Evolutionary conservation across 129 eudicot species (phyloP).

Genomic region (Flaveria ramosissima): DNA sequence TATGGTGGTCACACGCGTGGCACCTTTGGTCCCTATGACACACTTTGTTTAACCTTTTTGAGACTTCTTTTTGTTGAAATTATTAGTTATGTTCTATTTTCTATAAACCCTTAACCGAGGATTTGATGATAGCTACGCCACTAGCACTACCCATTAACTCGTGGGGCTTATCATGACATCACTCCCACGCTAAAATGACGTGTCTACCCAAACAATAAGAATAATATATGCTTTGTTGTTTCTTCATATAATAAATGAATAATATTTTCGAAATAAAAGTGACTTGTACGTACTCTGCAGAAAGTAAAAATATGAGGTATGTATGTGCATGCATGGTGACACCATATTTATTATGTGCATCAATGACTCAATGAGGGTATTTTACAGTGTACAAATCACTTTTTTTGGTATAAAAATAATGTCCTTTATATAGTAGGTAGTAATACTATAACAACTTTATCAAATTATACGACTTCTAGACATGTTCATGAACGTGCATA

Average conservation of each 20-base stretch:
- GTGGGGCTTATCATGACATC: slow-evolving; percentile 38
- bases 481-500: slow-evolving; percentile 25
- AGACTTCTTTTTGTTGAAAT: slow-evolving; percentile 9
- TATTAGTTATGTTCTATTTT: slow-evolving; percentile 18
- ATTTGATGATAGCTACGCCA: slow-evolving; percentile 39
- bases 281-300: no score
- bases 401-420: no score
- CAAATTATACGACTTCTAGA: neutral
- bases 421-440: no score
- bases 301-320: no score
- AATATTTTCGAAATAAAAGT: no score
- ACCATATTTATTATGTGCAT: no score
- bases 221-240: no score
- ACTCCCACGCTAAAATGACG: slow-evolving; percentile 35
- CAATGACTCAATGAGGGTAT: no score
- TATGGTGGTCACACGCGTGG: slow-evolving; percentile 48
- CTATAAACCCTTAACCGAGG: slow-evolving; percentile 31
- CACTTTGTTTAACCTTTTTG: slow-evolving; percentile 38
- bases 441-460: no score
- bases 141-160: slow-evolving; percentile 34
- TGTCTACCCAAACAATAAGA: neutral
- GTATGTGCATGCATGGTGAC: no score
- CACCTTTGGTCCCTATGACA: slow-evolving; percentile 37
- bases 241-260: no score
- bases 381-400: no score